A percentile compares a stretch with the other conserved stretches of the same genome.
Conservation (phyloP, 805 yeast species). For the Kazachstania viticola region DNA sequence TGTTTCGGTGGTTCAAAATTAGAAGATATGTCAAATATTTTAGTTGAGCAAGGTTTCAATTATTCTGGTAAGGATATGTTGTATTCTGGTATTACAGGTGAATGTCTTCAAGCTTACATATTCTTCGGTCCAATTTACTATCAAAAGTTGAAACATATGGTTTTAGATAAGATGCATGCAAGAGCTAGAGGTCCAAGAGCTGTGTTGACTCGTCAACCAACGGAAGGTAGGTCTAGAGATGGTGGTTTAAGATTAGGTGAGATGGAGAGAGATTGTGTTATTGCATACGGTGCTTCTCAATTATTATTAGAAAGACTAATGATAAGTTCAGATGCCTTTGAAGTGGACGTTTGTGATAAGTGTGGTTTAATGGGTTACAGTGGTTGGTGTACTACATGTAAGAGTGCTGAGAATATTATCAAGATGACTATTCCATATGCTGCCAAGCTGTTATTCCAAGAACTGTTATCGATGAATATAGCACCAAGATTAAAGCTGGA, state of each 20-base stretch:
- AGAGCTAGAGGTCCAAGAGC: slow-evolving; percentile 99
- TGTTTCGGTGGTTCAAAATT: slow-evolving; percentile 97
- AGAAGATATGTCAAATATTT: slow-evolving; percentile 85
- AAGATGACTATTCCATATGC: slow-evolving; percentile 98
- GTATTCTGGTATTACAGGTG: slow-evolving; percentile 95
- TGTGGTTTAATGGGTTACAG: slow-evolving; percentile 97
- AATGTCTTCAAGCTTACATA: slow-evolving; percentile 91
- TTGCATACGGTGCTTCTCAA: slow-evolving; percentile 98
- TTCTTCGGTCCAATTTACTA: slow-evolving; percentile 98
- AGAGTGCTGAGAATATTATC: slow-evolving; percentile 72
- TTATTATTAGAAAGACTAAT: slow-evolving; percentile 84
- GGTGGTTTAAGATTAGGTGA: slow-evolving; percentile 98
- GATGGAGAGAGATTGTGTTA: slow-evolving; percentile 99
- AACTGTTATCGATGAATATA: slow-evolving; percentile 93
- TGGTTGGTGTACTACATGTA: slow-evolving; percentile 97
- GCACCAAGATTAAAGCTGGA: slow-evolving; percentile 90
- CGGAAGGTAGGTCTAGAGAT: slow-evolving; percentile 97
- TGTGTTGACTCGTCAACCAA: slow-evolving; percentile 93
- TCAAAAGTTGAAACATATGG: slow-evolving; percentile 98
- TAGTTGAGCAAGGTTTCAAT: slow-evolving; percentile 83
- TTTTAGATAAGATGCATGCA: slow-evolving; percentile 97
- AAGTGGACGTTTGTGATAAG: slow-evolving; percentile 84
- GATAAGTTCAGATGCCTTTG: slow-evolving; percentile 96
- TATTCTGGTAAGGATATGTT: slow-evolving; percentile 97
- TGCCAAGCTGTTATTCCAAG: slow-evolving; percentile 96